A percentile compares a stretch with the other conserved stretches of the same genome.
Conservation (phyloP, 2,329 filamentous ascomycete genomes). For the Triangularia verruculosa region DNA sequence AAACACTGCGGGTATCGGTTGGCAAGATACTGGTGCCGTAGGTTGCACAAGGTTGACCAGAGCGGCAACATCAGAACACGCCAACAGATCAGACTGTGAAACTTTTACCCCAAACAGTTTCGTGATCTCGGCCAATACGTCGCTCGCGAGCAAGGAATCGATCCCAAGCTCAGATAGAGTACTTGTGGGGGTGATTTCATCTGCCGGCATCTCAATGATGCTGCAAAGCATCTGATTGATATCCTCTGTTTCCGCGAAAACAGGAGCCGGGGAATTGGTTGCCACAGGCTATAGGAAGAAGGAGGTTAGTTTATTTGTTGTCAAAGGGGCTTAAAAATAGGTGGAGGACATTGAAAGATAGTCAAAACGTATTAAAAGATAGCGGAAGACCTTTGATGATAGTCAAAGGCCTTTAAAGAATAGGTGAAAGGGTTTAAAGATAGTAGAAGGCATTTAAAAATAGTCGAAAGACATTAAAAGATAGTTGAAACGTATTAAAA, state of each 20-base stretch:
- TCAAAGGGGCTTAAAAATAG: not conserved
- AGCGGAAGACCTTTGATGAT: not conserved
- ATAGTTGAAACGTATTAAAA: not conserved
- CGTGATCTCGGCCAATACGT: slow-evolving; percentile 33
- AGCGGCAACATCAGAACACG: not conserved
- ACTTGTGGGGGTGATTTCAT: slow-evolving; percentile 24
- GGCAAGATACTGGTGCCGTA: not conserved
- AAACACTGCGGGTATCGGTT: not conserved
- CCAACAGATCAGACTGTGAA: slow-evolving; percentile 11
- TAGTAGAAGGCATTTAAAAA: no score
- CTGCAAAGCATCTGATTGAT: slow-evolving; percentile 14
- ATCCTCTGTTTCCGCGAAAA: not conserved
- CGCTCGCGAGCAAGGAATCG: slow-evolving; percentile 38
- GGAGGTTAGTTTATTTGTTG: not conserved
- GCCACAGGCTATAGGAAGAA: not conserved
- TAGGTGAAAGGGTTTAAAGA: no score
- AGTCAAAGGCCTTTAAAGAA: no score
- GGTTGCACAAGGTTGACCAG: not conserved
- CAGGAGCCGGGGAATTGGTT: not conserved
- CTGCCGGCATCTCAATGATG: slow-evolving; percentile 21
- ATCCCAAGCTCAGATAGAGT: slow-evolving; percentile 36
- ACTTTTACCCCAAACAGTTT: slow-evolving; percentile 18
- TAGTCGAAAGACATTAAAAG: no score
- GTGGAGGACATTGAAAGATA: no score
- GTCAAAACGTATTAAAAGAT: no score